phyloP scores from a whole-genome alignment of 768 basidiomycete species.

The Podaxis sp. region DNA sequence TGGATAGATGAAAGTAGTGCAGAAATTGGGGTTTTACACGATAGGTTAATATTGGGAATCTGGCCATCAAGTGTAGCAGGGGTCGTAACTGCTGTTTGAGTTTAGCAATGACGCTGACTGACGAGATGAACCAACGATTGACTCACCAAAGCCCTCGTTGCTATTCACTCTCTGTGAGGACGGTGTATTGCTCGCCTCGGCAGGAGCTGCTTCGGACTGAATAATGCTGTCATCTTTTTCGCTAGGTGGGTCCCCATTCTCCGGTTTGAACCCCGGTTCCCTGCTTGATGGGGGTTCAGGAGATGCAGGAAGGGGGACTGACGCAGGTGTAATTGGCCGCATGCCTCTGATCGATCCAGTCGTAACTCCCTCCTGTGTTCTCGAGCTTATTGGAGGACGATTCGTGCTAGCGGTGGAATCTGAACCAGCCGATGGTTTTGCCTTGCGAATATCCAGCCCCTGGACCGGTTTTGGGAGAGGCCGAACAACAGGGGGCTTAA shows the following conservation, averaged over 20 bases:
- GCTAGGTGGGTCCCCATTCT: background rate
- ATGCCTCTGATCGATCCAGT: background rate
- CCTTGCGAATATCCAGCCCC: constrained; percentile 13
- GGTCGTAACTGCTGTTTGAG: constrained; percentile 20
- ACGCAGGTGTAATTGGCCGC: constrained; percentile 29
- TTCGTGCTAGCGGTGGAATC: background rate
- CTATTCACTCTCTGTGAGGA: background rate
- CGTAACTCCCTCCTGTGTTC: constrained; percentile 11
- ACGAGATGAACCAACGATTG: too few relatives aligned
- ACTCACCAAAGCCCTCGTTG: background rate
- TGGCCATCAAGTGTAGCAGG: constrained; percentile 13
- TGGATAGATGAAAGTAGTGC: constrained; percentile 62
- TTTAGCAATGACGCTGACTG: background rate
- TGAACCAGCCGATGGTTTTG: background rate
- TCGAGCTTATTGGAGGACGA: background rate
- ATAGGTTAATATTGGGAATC: constrained; percentile 3
- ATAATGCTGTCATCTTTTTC: background rate
- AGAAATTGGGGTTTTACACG: constrained; percentile 62
- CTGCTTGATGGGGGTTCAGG: constrained; percentile 22
- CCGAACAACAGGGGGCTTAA: constrained; percentile 19
- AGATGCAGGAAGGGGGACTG: constrained; percentile 37
- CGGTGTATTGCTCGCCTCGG: background rate
- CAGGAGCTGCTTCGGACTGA: background rate
- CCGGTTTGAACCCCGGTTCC: background rate
- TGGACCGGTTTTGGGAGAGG: constrained; percentile 16